phyloP scores from a whole-genome alignment of 78 protist species.

The Kipferlia bialata region DNA sequence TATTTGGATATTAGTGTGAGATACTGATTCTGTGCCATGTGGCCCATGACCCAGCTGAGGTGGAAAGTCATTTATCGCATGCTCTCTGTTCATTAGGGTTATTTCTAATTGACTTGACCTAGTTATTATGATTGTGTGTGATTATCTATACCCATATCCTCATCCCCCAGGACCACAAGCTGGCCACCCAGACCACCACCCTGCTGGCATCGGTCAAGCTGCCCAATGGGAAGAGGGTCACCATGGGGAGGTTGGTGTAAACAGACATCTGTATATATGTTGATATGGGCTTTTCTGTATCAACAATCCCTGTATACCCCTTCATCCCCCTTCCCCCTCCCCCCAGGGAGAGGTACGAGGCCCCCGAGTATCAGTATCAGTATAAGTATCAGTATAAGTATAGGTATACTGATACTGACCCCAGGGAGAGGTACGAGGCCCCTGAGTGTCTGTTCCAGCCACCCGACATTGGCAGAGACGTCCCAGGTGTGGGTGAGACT shows the following conservation, averaged over 20 bases:
- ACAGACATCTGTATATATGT: background rate
- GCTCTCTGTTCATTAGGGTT: too few species aligned
- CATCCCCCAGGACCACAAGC: too few species aligned
- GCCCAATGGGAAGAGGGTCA: too few species aligned
- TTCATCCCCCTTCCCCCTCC: constrained; percentile 38
- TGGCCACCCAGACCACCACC: background rate
- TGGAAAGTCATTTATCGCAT: too few species aligned
- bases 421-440: constrained; percentile 72
- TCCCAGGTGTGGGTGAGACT: constrained; percentile 69
- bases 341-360: too few species aligned
- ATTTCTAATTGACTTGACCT: too few species aligned
- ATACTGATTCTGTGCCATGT: constrained; percentile 51
- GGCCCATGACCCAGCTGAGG: constrained; percentile 68
- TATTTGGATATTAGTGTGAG: too few species aligned
- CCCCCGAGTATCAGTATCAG: too few species aligned
- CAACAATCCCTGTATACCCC: constrained; percentile 34
- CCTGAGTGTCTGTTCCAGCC: constrained; percentile 87
- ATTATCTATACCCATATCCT: too few species aligned
- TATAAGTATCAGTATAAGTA: constrained; percentile 73
- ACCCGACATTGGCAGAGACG: constrained; percentile 47
- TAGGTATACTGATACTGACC: constrained; percentile 64
- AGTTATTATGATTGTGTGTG: too few species aligned
- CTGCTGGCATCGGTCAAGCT: background rate
- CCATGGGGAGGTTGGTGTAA: too few species aligned
- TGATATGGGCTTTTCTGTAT: background rate